Base-by-base conservation (phyloP, 1,139 yeast species). In the Hanseniaspora uvarum region DNA sequence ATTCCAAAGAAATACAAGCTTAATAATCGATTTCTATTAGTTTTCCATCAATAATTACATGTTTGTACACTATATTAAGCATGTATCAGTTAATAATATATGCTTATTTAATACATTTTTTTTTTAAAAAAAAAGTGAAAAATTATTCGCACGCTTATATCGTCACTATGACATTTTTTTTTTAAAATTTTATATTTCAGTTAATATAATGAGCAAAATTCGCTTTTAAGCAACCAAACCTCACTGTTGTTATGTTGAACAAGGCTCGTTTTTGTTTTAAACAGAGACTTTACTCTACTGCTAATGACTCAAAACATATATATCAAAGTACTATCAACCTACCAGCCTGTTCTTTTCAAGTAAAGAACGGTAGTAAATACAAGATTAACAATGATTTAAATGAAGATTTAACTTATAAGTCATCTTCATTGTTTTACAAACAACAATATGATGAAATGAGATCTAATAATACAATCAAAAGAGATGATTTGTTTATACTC, bases 271-370 rank as follows among this genome's bases (percentile, higher is more conserved):
- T 30, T 11, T 7, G 28, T 21, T 26, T 31, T 2, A 31, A 44
- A 18, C 30, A 39, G 30, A 24, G 30, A n/a, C 12, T 39, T 1
- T 44, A 44, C 30, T 44, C 46, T 4, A 44, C 52, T 16, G 19
- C 34, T 14, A 48, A 33, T 14, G 46, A 44, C 23, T 30, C 46
- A 4, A 53, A 58, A 38, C 75, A 74, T 58, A 60, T 68, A 23
- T 78, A 71, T 58, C 72, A 80, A 34, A 67, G 69, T 48, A 76
- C 81, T 0, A 64, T 79, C 47, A 66, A 67, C 16, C 68, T 81
- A n/a, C 86, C 86, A 2, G 63, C 65, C 52, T 75, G 85, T 0
- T 65, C 66, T 21, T 78, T 81, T 59, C 73, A 80, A 0, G 72
- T 72, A 46, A 68, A 83, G 59, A 74, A 83, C 2, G 66, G 68